phyloP scores from a whole-genome alignment of 192 early-diverging fungal genomes.

The Geranomyces michiganensis region DNA sequence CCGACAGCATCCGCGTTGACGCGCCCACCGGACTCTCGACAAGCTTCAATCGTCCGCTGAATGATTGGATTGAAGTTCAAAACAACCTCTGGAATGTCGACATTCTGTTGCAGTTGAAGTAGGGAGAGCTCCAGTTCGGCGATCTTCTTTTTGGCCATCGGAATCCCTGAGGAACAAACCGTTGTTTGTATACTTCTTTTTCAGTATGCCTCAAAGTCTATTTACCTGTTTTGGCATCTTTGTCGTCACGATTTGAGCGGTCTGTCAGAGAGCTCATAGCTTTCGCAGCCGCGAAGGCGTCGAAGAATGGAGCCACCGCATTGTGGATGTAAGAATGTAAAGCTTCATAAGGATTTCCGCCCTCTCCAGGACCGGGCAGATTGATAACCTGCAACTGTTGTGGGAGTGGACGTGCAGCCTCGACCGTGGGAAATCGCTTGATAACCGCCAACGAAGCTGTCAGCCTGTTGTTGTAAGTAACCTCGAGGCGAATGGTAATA shows the following conservation, averaged over 20 bases:
- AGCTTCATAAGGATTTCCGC: constrained; percentile 78
- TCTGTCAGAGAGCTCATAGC: constrained; percentile 34
- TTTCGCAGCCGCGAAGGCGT: constrained; percentile 83
- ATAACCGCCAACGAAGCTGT: constrained; percentile 43
- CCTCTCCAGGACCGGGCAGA: constrained; percentile 73
- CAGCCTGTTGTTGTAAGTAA: constrained; percentile 28
- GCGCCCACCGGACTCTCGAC: constrained; percentile 65
- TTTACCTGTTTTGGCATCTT: constrained; percentile 77
- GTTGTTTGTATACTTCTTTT: background rate
- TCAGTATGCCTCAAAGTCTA: background rate
- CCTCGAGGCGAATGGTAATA: constrained; percentile 7
- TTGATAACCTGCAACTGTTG: constrained; percentile 89
- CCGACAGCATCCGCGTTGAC: constrained; percentile 75
- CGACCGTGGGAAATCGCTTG: constrained; percentile 55
- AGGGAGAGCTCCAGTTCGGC: constrained; percentile 96
- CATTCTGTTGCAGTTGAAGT: constrained; percentile 94
- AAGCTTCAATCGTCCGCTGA: constrained; percentile 49
- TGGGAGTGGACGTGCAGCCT: constrained; percentile 70
- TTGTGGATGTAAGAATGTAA: constrained; percentile 90
- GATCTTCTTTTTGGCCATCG: constrained; percentile 98
- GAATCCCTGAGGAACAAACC: constrained; percentile 62
- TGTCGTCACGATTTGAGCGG: constrained; percentile 40
- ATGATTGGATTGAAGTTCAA: constrained; percentile 89
- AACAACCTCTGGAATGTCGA: constrained; percentile 92
- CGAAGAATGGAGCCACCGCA: constrained; percentile 94